Conservation (phyloP, 345 rosid species). For the Excoecaria agallocha region DNA sequence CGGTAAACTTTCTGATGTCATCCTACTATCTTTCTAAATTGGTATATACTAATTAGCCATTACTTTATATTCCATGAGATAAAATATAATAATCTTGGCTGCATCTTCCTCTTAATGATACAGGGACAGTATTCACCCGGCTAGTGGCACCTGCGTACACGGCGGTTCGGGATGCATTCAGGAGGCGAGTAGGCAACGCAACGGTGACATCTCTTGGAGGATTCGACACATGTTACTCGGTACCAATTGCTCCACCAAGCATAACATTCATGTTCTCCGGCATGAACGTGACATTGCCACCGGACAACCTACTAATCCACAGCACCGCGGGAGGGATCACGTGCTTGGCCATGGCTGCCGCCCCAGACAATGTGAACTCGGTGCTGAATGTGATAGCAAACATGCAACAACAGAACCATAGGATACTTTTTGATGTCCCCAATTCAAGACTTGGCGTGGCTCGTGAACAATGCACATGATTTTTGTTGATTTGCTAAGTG, state of each 20-base stretch:
- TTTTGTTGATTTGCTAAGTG: neutral
- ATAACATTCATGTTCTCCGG: conserved; percentile 80
- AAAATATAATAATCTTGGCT: neutral
- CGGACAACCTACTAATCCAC: conserved; percentile 74
- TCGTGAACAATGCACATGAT: conserved; percentile 69
- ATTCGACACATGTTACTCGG: conserved; percentile 93
- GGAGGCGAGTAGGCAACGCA: conserved; percentile 48
- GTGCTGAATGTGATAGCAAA: conserved; percentile 87
- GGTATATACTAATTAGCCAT: too few relatives aligned
- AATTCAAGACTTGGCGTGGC: conserved; percentile 85
- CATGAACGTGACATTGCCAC: conserved; percentile 80
- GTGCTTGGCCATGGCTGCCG: conserved; percentile 87
- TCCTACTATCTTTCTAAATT: neutral
- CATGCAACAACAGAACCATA: conserved; percentile 97
- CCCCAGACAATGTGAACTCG: conserved; percentile 79
- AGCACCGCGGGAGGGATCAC: conserved; percentile 75
- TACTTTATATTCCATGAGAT: too few relatives aligned
- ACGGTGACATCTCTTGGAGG: conserved; percentile 76
- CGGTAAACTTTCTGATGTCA: conserved; percentile 35
- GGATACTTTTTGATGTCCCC: conserved; percentile 72
- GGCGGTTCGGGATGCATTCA: conserved; percentile 70
- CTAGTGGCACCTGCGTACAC: conserved; percentile 71
- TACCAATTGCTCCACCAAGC: conserved; percentile 61
- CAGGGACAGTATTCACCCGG: conserved; percentile 80
- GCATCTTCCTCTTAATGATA: neutral